phyloP scores from a whole-genome alignment of 2,329 filamentous ascomycete species.

The Aspergillus calidoustus region DNA sequence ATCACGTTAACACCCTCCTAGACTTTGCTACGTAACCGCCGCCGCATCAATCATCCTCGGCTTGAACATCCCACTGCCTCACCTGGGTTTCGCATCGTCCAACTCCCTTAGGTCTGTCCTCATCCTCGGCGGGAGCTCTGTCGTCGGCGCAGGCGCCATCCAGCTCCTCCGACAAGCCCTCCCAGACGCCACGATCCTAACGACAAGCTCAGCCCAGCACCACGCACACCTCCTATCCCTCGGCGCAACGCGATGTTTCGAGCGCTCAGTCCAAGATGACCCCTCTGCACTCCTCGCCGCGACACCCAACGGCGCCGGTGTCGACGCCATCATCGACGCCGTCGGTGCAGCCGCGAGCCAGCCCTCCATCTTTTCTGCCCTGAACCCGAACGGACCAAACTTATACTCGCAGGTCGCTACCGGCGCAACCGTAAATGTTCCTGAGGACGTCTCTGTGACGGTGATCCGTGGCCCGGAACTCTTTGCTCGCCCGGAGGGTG shows the following conservation, averaged over 20 bases:
- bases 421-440: background rate
- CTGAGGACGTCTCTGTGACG: background rate
- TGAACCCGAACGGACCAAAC: background rate
- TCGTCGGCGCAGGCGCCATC: background rate
- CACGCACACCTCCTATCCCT: background rate
- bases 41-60: background rate
- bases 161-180: background rate
- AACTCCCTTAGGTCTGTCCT: background rate
- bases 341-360: background rate
- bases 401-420: background rate
- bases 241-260: background rate
- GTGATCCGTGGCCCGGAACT: background rate
- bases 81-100: background rate
- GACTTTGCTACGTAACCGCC: background rate
- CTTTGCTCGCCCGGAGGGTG: background rate
- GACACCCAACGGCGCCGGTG: background rate
- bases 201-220: background rate
- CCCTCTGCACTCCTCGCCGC: background rate
- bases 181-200: background rate
- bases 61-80: background rate
- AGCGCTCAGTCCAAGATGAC: background rate
- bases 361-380: background rate
- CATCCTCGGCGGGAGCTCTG: background rate
- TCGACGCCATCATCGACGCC: constrained; percentile 1
- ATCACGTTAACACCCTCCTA: background rate